A percentile compares a stretch with the other conserved stretches of the same genome.
phyloP scores from a whole-genome alignment of 371 early-diverging fungal genomes.

The Mucor racemosus region DNA sequence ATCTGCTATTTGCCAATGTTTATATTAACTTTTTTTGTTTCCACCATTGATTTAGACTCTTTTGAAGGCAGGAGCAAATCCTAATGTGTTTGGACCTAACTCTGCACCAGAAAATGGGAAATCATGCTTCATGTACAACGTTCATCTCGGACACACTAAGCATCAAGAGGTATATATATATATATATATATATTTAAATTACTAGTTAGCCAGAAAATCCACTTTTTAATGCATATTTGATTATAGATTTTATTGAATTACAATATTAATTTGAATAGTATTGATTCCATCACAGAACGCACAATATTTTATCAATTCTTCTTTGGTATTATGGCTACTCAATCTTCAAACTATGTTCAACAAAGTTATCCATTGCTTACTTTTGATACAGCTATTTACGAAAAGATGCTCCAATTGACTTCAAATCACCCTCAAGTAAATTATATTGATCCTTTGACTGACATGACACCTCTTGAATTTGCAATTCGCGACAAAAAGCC shows the following conservation, averaged over 20 bases:
- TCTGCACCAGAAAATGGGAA: conserved; percentile 21
- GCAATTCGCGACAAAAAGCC: conserved; percentile 46
- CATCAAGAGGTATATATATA: conserved; percentile 28
- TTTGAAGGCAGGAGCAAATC: conserved; percentile 29
- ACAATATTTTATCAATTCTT: conserved; percentile 51
- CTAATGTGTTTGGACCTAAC: conserved; percentile 29
- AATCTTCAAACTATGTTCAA: neutral
- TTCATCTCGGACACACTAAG: neutral
- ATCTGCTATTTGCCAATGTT: neutral
- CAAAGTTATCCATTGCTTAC: neutral
- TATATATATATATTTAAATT: no score
- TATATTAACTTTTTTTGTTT: neutral
- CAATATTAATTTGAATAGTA: conserved; percentile 42
- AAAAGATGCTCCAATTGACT: conserved; percentile 23
- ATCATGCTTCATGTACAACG: conserved; percentile 39
- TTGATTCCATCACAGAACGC: conserved; percentile 34
- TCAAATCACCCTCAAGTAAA: conserved; percentile 33
- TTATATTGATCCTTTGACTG: conserved; percentile 40
- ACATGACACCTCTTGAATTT: conserved; percentile 58
- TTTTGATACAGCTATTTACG: conserved; percentile 12
- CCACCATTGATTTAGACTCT: conserved; percentile 20
- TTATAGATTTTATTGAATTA: conserved; percentile 31
- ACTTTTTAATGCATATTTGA: no score
- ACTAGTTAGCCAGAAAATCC: neutral
- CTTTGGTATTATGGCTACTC: conserved; percentile 21